phyloP scores from a whole-genome alignment of 202 grass and related monocot species.

The Dendrocalamus latiflorus region DNA sequence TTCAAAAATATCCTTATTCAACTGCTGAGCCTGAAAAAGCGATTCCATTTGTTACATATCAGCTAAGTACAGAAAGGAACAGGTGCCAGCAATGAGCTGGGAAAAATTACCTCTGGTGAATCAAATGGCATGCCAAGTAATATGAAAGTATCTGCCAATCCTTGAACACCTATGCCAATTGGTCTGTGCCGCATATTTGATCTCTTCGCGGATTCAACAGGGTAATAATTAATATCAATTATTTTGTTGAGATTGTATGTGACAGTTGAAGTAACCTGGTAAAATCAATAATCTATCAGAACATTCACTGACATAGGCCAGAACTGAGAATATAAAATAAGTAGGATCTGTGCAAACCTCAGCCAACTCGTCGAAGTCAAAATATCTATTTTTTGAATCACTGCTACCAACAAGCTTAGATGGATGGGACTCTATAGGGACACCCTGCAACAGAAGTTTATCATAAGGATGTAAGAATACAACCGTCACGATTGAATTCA shows the following conservation, averaged over 20 bases:
- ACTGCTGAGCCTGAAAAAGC: too few species aligned
- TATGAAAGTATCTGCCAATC: too few species aligned
- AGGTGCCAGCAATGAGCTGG: background rate
- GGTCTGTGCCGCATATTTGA: too few species aligned
- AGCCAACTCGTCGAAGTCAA: conserved; percentile 95
- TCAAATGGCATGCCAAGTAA: conserved; percentile 99
- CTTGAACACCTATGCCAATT: too few species aligned
- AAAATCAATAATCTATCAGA: too few species aligned
- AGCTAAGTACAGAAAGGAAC: background rate
- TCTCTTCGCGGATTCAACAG: too few species aligned
- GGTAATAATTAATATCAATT: too few species aligned
- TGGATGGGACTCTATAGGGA: conserved; percentile 95
- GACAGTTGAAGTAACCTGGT: too few species aligned
- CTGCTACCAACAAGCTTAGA: conserved; percentile 83
- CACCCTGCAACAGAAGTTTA: conserved; percentile 50
- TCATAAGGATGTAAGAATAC: background rate
- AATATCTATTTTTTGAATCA: conserved; percentile 85
- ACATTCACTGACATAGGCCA: too few species aligned
- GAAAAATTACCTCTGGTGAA: conserved; percentile 67
- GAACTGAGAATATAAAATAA: background rate
- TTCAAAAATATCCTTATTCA: too few species aligned
- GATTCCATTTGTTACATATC: conserved; percentile 16
- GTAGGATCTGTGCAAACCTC: conserved; percentile 59
- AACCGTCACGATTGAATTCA: background rate
- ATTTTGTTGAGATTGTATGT: too few species aligned